Conservation (phyloP, 2,329 filamentous ascomycete species). For the Colletotrichum tropicale region DNA sequence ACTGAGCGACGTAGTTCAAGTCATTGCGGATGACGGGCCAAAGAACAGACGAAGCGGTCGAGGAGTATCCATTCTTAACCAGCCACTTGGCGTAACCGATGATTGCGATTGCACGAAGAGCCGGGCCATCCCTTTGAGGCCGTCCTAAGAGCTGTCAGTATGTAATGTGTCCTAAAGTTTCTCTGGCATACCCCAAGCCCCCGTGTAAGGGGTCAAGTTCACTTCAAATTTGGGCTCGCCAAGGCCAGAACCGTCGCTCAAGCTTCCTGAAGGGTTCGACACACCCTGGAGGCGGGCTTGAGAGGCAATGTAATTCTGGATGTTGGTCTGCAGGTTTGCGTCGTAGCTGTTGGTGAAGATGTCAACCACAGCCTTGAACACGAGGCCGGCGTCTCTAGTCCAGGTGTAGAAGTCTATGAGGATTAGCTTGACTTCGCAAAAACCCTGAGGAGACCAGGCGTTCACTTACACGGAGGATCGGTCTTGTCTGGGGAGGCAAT, state of each 20-base stretch:
- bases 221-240: constrained; percentile 78
- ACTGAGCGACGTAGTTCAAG: constrained; percentile 74
- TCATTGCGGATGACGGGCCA: constrained; percentile 82
- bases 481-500: constrained; percentile 60
- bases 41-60: constrained; percentile 57
- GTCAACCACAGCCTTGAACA: constrained; percentile 72
- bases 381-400: constrained; percentile 76
- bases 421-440: neutral
- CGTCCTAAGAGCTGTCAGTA: constrained; percentile 48
- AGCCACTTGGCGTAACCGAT: constrained; percentile 77
- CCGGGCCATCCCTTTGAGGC: constrained; percentile 80
- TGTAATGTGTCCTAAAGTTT: rapidly evolving
- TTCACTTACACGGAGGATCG: constrained; percentile 59
- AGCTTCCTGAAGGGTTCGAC: constrained; percentile 70
- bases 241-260: constrained; percentile 58
- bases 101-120: constrained; percentile 75
- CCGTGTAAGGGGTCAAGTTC: constrained; percentile 67
- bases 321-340: constrained; percentile 58
- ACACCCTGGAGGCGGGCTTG: constrained; percentile 72
- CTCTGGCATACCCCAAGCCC: constrained; percentile 60
- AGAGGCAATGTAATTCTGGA: constrained; percentile 71
- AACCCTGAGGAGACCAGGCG: neutral
- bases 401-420: constrained; percentile 75
- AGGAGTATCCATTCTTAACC: constrained; percentile 66
- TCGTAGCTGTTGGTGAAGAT: constrained; percentile 66